Base-by-base conservation (phyloP, 148 eudicot species). In the Linanthus parryae region DNA sequence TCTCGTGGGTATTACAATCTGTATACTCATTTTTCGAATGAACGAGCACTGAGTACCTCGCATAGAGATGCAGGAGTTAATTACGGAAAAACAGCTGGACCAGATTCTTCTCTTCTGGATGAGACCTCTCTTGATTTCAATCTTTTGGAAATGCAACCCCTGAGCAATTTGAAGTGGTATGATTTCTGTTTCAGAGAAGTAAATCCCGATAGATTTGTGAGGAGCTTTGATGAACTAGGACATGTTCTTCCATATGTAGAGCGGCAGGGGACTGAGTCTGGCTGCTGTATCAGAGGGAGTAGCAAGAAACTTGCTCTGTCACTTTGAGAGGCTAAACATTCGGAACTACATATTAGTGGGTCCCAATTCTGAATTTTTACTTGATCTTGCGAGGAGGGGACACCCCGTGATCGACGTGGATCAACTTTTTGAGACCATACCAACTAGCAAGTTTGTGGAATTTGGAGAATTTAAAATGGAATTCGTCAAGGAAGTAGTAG, bases 1-100 rank as follows among this genome's bases (percentile, higher is more conserved):
- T 69, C 80, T 34, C 85, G 52, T 22, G 95, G 99, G 28, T 92
- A 92, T 63, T 92, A 67, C 42, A 92, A 92, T 57, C 61, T 92
- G 19, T 92, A 92, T 63, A 84, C 96, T 8, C 81, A 84, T 59
- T 88, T 92, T 54, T 74, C 56, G 33, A 48, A 77, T 37, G 94
- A 88, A 64, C 67, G 72, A 58, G 96, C 99, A 46, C 88, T 92
- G 26, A 81, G 94, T 39, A 52, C 70, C 50, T 87, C 96, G 52
- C 99, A 92, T 54, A 71, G 99, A 67, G 99, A 92, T 55, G 80
- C 88, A 16, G 99, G 99, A 22, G 99, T 88, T 15, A 84, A 92
- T 62, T 92, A 92, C 44, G 94, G 94, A 53, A 84, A 73, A 70
- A 61, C 96, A 50, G 90, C 74, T 2, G 99, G 99, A 22, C 99